Conservation (phyloP, 225 moss, liverwort and hornwort genomes). For the Takakia lepidozioides region DNA sequence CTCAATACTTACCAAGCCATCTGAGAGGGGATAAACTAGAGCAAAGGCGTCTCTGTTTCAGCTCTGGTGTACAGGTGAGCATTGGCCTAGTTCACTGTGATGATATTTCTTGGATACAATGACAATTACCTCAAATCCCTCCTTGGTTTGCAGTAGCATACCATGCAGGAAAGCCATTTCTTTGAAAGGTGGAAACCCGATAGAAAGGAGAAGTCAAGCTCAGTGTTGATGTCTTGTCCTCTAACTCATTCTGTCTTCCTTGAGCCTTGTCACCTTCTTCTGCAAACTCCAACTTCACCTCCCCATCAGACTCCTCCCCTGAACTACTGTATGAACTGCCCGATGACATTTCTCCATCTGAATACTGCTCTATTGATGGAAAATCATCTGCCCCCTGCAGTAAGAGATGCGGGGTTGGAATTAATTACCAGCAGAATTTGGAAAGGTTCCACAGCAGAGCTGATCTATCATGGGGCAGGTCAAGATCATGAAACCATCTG, state of each 20-base stretch:
- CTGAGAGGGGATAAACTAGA: too few relatives aligned
- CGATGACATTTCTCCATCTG: slow-evolving; percentile 36
- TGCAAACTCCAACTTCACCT: slow-evolving; percentile 12
- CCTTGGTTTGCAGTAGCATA: slow-evolving; percentile 1
- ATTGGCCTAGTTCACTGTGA: too few relatives aligned
- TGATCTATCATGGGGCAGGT: background rate
- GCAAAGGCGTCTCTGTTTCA: too few relatives aligned
- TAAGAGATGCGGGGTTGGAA: background rate
- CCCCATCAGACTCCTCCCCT: slow-evolving; percentile 33
- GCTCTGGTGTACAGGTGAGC: too few relatives aligned
- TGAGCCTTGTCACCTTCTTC: slow-evolving; percentile 21
- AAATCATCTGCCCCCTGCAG: slow-evolving; percentile 37
- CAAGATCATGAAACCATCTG: background rate
- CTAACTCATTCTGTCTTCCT: slow-evolving; percentile 7
- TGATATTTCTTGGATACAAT: too few relatives aligned
- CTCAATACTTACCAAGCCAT: too few relatives aligned
- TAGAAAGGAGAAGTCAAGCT: slow-evolving; percentile 29
- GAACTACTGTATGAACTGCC: slow-evolving; percentile 22
- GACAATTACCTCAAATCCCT: background rate
- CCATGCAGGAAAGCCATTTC: slow-evolving; percentile 22
- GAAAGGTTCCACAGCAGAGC: background rate
- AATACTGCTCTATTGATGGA: slow-evolving; percentile 28
- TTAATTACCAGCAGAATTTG: background rate
- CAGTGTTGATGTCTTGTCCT: too few relatives aligned
- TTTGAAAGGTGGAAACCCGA: slow-evolving; percentile 14